Base-by-base conservation (phyloP, 768 basidiomycete species). In the Tulasnella calospora region DNA sequence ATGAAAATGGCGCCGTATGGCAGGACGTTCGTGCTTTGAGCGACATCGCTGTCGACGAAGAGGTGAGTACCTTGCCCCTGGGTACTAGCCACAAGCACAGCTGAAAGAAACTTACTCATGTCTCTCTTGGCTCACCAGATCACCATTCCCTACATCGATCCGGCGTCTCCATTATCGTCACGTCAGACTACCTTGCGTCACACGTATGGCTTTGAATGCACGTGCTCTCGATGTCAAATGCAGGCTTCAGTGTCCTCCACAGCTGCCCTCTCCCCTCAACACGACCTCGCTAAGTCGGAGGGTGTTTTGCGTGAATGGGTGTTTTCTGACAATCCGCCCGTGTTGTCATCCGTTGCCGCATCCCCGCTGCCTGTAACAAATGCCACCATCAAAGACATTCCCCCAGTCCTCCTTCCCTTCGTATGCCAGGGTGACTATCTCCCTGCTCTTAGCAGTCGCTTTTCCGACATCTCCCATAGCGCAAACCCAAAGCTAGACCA, bases 111-210 rank as follows among this genome's bases (percentile, higher is more conserved):
- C 73, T 57, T 79, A 40, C 15, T 23, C 27, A 40, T 17, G 13
- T 47, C 46, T 21, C 46, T 47, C 46, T 47, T 12, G 46, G 17
- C 15, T 5, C 21, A 47, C 46, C 79, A 95, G 94, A 88, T 94
- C 74, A 90, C 88, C 71, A 85, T 94, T 67, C 89, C 93, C 4
- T 95, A 95, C 81, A 83, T 94, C 51, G 94, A 95, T 81, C 93
- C 93, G 17, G 94, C 92, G 9, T 86, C 94, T 7, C 67, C 76
- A 19, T 71, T 72, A 12, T 38, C n/a, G 12, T 72, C 76, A 47
- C 78, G 81, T 13, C 80, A 69, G 27, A 40, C 71, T 10, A 74
- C 67, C 10, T 77, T 80, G 12, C 33, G 72, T 23, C 23, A 30
- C 44, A 73, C 78, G 9, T 82, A 81, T 57, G 78, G 77, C 27